A percentile compares a stretch with the other conserved stretches of the same genome.
Evolutionary conservation across 2,329 filamentous ascomycete genomes (phyloP).

Genomic region (Xylariales sp.): DNA sequence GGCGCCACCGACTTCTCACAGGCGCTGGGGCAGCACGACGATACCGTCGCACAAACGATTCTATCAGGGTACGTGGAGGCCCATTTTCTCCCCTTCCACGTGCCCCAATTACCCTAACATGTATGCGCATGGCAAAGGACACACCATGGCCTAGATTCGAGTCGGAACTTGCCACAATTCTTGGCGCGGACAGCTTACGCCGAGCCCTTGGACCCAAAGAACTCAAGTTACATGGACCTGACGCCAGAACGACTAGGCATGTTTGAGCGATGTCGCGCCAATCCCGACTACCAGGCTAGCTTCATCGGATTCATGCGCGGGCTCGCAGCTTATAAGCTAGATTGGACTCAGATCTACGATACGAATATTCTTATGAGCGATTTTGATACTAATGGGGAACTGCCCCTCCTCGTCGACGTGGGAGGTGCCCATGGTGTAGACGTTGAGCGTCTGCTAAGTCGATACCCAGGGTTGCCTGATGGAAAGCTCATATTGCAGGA

Average conservation of each 20-base stretch:
- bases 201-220: constrained; percentile 46
- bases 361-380: constrained; percentile 40
- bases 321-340: constrained; percentile 49
- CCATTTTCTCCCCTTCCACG: not conserved
- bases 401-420: constrained; percentile 52
- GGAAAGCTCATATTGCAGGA: constrained; percentile 54
- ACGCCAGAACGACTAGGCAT: constrained; percentile 46
- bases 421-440: constrained; percentile 55
- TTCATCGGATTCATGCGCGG: constrained; percentile 54
- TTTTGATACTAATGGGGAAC: constrained; percentile 33
- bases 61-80: constrained; percentile 23
- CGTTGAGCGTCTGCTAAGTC: constrained; percentile 47
- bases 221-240: constrained; percentile 42
- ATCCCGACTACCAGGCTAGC: constrained; percentile 45
- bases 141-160: constrained; percentile 46
- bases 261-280: constrained; percentile 50
- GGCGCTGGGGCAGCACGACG: constrained; percentile 20
- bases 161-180: constrained; percentile 50
- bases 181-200: constrained; percentile 50
- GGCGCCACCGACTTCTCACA: constrained; percentile 30
- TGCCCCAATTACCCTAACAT: not conserved
- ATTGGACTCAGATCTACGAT: constrained; percentile 51
- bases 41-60: constrained; percentile 31
- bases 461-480: constrained; percentile 49
- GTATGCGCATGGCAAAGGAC: constrained; percentile 38